Base-by-base conservation (phyloP, 2,329 filamentous ascomycete genomes). In the Phaeosphaeria sp. region DNA sequence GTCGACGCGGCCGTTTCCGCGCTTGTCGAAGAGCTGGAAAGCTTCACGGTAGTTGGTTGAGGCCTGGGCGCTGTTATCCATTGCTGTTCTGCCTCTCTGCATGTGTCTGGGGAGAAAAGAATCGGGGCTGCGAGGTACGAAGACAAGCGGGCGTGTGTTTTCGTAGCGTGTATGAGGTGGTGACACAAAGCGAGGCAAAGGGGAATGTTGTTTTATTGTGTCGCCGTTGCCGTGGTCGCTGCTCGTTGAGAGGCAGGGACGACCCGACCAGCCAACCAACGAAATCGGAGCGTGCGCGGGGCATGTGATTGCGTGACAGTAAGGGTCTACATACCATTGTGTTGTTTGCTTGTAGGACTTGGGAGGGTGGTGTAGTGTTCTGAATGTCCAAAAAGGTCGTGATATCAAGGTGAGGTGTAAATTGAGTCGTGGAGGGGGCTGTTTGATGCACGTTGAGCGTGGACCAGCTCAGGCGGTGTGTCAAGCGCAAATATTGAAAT, bases 1-100 rank as follows among this genome's bases (percentile, higher is more conserved):
- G 42, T 91, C 82, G 69, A 98, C 95, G 72, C 93, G 93, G 76
- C 94, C 93, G 77, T 92, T 96, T 77, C 95, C 95, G 80, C 95
- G 94, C 89, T 97, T 98, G 86, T 99, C 95, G 85, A 98, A 99
- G 79, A 99, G 91, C 74, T 93, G 93, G 82, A 99, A 99, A 71
- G 95, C 95, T 89, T 99, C 95, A 86, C 98, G 98, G 92, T 98
- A 99, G 90, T 99, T 98, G 83, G 94, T 98, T 61, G 87, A 87
- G 77, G 87, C 85, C 87, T 89, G 86, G 22, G 61, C 61, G 51
- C 53, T 64, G 71, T 75, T 75, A 74, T 74, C 66, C 72, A 76
- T 75, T 57, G 64, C 61, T 69, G 64, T 52, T 62, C 64, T 63
- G 54, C 50, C 18, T 7, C 45, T 33, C 24, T 49, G 48, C 5